These are phyloP conservation scores for Piper betle DNA, from an alignment of 164 flowering plant genomes.

Conservation along the genomic window DNA sequence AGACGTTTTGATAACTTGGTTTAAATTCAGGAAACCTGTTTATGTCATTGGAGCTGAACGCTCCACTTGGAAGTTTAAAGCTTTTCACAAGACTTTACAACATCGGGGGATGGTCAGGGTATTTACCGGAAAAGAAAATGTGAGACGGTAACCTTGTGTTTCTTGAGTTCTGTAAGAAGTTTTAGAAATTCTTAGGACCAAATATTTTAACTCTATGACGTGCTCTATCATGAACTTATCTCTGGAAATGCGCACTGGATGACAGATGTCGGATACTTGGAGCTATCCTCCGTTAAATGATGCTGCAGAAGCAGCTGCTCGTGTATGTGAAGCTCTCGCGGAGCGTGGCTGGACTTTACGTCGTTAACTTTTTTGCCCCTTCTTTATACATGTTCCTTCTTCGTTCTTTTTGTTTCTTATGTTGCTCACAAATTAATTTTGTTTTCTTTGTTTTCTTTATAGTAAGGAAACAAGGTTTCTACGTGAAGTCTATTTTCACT, in stretches of 20 bases:
- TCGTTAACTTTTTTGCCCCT: background rate
- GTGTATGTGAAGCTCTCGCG: slow-evolving; percentile 50
- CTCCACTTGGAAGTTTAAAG: slow-evolving; percentile 76
- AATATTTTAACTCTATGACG: no score
- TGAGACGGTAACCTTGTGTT: slow-evolving; percentile 23
- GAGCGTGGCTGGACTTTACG: slow-evolving; percentile 72
- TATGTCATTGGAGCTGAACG: slow-evolving; percentile 82
- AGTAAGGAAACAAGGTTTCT: no score
- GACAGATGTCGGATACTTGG: slow-evolving; percentile 73
- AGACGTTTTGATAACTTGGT: no score
- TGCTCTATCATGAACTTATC: background rate
- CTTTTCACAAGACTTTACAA: slow-evolving; percentile 62
- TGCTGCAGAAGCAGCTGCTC: slow-evolving; percentile 65
- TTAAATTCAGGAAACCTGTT: slow-evolving; percentile 68
- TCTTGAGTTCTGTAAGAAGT: no score
- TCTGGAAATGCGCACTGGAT: background rate
- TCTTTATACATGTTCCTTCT: background rate
- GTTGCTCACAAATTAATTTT: background rate
- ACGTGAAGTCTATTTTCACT: no score
- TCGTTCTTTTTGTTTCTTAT: background rate
- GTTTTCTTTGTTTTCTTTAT: no score
- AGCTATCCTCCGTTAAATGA: slow-evolving; percentile 85
- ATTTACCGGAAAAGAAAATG: slow-evolving; percentile 81
- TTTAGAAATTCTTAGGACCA: no score
- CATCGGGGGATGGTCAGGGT: slow-evolving; percentile 82